Evolutionary conservation across 1,284 basidiomycete genomes (phyloP), one percentile per base, ranked within the genome.

Genomic region (Microbotryum scabiosae): DNA sequence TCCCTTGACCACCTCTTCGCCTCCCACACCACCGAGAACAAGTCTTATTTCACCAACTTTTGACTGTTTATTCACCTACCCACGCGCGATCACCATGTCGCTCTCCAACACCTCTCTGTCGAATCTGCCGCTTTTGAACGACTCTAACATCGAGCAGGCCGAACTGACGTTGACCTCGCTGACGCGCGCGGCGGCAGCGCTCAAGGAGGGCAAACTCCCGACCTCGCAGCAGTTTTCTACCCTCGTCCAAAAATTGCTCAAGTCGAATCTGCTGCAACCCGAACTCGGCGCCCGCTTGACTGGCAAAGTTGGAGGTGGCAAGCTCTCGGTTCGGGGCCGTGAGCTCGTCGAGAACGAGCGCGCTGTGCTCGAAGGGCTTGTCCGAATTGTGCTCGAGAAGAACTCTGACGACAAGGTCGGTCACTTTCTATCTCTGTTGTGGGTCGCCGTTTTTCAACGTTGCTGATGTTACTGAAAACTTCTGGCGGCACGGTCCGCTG

Each of bases 201-300:
- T 76, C 48, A 64, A 71, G 51, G 74, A 73, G 3, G 76, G 76
- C 58, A 78, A 78, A 61, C 63, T 78, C 8, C 74, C 73, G 10
- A 73, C 74, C 1, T 70, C 74, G 55, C 62, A 72, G 8, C 76
- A 76, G 60, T 56, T 77, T 61, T 73, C 73, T 26, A 67, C 63
- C 32, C 65, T 74, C 52, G 64, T 76, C 54, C 70, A 74, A 30
- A 61, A 73, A 44, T 62, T 75, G 50, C 64, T 76, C 56, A 63
- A 73, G n/a, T 70, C 70, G 4, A 71, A 74, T 47, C 67, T 75
- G 8, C 68, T 78, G 54, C 74, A 75, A 51, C 69, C 74, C 47
- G 69, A 72, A 18, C 71, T 75, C 30, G 72, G 69, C 7, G 46
- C 54, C 6, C 44, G 63, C 23, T 18, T 60, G 20, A 58, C 60